Base-by-base conservation (phyloP, 768 basidiomycete genomes). In the Lanmaoa pseudosensibilis region DNA sequence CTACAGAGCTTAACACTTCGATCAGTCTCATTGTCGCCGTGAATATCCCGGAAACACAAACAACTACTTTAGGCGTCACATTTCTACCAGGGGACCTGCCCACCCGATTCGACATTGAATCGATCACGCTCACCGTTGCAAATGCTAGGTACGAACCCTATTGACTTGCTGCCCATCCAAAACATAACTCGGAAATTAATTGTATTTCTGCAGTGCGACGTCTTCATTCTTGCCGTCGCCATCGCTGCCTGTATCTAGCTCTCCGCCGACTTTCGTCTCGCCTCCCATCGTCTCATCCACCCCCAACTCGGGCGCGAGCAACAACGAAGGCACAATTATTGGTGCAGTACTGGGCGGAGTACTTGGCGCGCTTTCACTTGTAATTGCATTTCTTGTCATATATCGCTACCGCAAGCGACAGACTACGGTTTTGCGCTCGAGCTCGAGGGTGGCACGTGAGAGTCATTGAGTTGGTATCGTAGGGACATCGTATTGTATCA, bases 31-130 rank as follows among this genome's bases (percentile, higher is more conserved):
- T 78, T 27, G 62, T 69, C 27, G 70, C 80, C 23, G 62, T 80
- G 1, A 61, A 77, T 40, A 72, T 84, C 16, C 69, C 66, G 0
- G 75, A 76, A 56, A 64, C 72, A 10, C 71, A 73, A 19, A 70
- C 71, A 16, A 79, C 80, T 0, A 77, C 75, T 0, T 65, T 84
- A 0, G 71, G 74, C 8, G 56, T 84, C 54, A 79, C 77, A 1
- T 79, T 74, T 56, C 47, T 77, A 8, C 67, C 67, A 15, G 65
- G 50, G 7, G 46, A 61, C 21, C 45, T 54, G 32, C 62, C 67
- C 36, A 55, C 75, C 9, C 71, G 65, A 46, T 67, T 81, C 39
- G 77, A 77, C 54, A 68, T 81, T 27, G 71, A 71, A 25, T 64
- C 59, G 8, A 72, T 81, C 21, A 66, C 65, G 2, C 63, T 80